These are phyloP conservation scores for Cryptococcus sp. DNA, from an alignment of 1,284 basidiomycete genomes.

Conservation along the genomic window DNA sequence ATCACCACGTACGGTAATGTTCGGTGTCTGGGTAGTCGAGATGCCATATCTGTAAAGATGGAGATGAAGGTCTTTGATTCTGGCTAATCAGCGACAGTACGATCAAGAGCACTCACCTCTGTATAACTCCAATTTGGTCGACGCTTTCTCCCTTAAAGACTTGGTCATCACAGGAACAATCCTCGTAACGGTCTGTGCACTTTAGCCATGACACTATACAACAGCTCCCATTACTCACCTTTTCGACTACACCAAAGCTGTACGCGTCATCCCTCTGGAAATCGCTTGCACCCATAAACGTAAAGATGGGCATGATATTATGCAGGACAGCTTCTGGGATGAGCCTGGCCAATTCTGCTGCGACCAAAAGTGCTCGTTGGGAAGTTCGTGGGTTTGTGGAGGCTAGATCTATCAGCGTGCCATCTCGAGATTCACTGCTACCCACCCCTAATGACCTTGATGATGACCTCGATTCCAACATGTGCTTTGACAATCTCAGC, in stretches of 20 bases:
- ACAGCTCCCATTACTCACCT: constrained; percentile 52
- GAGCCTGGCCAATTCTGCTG: constrained; percentile 76
- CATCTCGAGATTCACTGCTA: constrained; percentile 55
- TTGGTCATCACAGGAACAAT: constrained; percentile 90
- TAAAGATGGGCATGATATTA: constrained; percentile 98
- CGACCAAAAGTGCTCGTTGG: constrained; percentile 85
- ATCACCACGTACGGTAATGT: constrained; percentile 34
- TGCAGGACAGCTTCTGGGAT: constrained; percentile 87
- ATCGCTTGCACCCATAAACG: constrained; percentile 95
- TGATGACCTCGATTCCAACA: constrained; percentile 66
- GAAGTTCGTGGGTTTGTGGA: constrained; percentile 91
- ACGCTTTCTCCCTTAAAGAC: constrained; percentile 59
- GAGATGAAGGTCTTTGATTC: constrained; percentile 42
- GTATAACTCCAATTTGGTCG: constrained; percentile 57
- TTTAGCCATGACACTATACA: neutral
- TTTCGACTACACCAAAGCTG: constrained; percentile 91
- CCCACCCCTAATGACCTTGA: constrained; percentile 78
- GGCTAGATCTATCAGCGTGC: constrained; percentile 49
- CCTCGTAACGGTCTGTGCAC: constrained; percentile 72
- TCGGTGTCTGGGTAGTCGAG: constrained; percentile 46
- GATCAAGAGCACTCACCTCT: neutral
- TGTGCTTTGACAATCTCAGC: constrained; percentile 40
- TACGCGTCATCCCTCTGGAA: constrained; percentile 95
- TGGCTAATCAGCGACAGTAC: neutral
- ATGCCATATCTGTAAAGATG: constrained; percentile 50